Conservation (phyloP, 2,329 filamentous ascomycete genomes). For the Coniochaeta hoffmannii region DNA sequence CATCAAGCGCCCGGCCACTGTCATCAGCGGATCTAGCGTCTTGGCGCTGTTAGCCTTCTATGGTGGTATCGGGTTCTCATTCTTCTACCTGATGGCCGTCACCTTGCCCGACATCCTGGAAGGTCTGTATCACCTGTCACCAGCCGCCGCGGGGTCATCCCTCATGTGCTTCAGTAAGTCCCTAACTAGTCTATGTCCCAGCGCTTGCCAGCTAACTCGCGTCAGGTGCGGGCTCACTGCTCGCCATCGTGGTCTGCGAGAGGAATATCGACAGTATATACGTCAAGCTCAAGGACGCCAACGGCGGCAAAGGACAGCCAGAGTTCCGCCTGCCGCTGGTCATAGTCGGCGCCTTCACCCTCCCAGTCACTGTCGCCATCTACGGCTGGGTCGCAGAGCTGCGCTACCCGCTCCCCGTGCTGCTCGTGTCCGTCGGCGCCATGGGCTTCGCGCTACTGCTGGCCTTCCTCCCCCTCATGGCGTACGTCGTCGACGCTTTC, state of each 20-base stretch:
- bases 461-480: constrained; percentile 39
- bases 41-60: constrained; percentile 41
- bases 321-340: constrained; percentile 48
- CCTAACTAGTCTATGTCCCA: too few species aligned
- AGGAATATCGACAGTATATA: constrained; percentile 45
- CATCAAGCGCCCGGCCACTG: constrained; percentile 35
- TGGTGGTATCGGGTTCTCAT: constrained; percentile 40
- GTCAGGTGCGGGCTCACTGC: constrained; percentile 39
- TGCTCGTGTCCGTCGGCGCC: constrained; percentile 35
- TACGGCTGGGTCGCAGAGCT: constrained; percentile 46
- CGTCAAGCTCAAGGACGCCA: constrained; percentile 32
- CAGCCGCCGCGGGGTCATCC: constrained; percentile 41
- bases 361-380: constrained; percentile 35
- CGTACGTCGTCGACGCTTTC: constrained; percentile 51
- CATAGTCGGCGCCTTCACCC: constrained; percentile 35
- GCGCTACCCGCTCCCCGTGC: constrained; percentile 29
- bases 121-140: constrained; percentile 38
- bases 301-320: constrained; percentile 34
- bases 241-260: constrained; percentile 43
- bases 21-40: constrained; percentile 38
- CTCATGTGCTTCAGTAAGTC: constrained; percentile 48
- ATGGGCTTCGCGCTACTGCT: constrained; percentile 39
- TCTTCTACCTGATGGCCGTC: constrained; percentile 46
- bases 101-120: constrained; percentile 44
- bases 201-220: constrained; percentile 1